These are phyloP conservation scores for Plantago elongata DNA, from an alignment of 257 asterid genomes.

Conservation along the genomic window DNA sequence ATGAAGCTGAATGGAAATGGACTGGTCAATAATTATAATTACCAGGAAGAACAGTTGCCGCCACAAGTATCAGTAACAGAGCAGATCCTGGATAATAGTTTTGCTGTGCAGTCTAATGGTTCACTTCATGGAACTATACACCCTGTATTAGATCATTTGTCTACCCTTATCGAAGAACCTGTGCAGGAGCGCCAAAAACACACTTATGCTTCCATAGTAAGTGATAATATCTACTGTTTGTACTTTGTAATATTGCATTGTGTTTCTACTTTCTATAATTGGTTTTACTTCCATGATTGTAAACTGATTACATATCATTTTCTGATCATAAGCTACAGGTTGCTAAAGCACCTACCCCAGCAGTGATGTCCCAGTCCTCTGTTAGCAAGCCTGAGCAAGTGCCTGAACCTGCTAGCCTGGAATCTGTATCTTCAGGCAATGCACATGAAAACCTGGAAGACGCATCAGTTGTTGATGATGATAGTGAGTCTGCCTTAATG, in stretches of 20 bases:
- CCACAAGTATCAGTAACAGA: slow-evolving; percentile 58
- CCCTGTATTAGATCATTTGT: slow-evolving; percentile 49
- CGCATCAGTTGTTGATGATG: slow-evolving; percentile 62
- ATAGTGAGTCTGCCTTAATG: slow-evolving; percentile 39
- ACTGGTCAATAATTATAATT: slow-evolving; percentile 42
- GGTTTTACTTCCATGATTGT: slow-evolving; percentile 8
- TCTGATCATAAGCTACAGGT: slow-evolving; percentile 42
- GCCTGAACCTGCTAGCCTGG: slow-evolving; percentile 50
- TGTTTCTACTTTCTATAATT: slow-evolving; percentile 4
- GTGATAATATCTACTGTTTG: slow-evolving; percentile 27
- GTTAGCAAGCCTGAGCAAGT: slow-evolving; percentile 42
- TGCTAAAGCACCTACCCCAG: slow-evolving; percentile 63
- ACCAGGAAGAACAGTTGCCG: slow-evolving; percentile 47
- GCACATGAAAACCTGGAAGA: slow-evolving; percentile 59
- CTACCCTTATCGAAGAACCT: slow-evolving; percentile 66
- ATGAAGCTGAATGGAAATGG: slow-evolving; percentile 49
- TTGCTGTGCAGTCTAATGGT: slow-evolving; percentile 62
- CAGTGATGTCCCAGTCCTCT: slow-evolving; percentile 32
- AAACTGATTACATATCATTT: slow-evolving; percentile 18
- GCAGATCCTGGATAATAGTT: slow-evolving; percentile 52
- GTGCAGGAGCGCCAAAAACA: slow-evolving; percentile 72
- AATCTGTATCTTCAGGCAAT: slow-evolving; percentile 40
- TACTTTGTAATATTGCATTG: slow-evolving; percentile 8
- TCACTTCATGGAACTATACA: slow-evolving; percentile 56
- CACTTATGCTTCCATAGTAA: slow-evolving; percentile 96